Conservation (phyloP, 495 filamentous ascomycete species). For the Hypoxylon fuscum region DNA sequence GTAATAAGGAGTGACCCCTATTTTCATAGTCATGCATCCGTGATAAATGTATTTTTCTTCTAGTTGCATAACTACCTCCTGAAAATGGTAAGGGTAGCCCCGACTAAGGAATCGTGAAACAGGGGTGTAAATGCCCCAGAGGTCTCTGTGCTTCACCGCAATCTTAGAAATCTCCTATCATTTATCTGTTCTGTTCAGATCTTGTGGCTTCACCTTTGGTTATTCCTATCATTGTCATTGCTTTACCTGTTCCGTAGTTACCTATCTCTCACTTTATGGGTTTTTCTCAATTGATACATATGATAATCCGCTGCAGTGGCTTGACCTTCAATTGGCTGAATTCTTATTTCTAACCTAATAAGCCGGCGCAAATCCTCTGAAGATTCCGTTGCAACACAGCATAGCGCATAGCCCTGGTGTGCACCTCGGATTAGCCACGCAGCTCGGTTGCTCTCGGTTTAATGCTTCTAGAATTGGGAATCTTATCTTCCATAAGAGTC, state of each 20-base stretch:
- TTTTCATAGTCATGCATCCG: too few relatives aligned
- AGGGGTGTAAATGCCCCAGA: background rate
- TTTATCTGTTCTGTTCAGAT: background rate
- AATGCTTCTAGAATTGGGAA: conserved; percentile 3
- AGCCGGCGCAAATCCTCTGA: conserved; percentile 11
- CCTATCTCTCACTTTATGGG: conserved; percentile 7
- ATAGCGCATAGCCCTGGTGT: too few relatives aligned
- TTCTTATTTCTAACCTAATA: conserved; percentile 12
- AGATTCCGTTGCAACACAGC: conserved; percentile 11
- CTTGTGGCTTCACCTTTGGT: conserved; percentile 15
- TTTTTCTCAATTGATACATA: conserved; percentile 19
- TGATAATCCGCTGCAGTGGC: conserved; percentile 11
- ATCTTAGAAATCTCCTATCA: background rate
- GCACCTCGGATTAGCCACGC: background rate
- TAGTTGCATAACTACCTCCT: too few relatives aligned
- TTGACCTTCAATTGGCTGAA: conserved; percentile 26
- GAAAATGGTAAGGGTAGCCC: background rate
- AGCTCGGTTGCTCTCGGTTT: background rate
- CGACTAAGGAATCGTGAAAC: conserved; percentile 11
- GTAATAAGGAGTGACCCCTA: too few relatives aligned
- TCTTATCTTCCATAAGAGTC: conserved; percentile 7
- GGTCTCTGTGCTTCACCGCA: conserved; percentile 7
- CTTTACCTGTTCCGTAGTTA: conserved; percentile 5
- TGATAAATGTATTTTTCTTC: background rate
- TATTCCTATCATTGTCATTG: conserved; percentile 12